A percentile compares a stretch with the other conserved stretches of the same genome.
phyloP scores from a whole-genome alignment of 176 grass and related monocot species.

The Metroxylon sagu region DNA sequence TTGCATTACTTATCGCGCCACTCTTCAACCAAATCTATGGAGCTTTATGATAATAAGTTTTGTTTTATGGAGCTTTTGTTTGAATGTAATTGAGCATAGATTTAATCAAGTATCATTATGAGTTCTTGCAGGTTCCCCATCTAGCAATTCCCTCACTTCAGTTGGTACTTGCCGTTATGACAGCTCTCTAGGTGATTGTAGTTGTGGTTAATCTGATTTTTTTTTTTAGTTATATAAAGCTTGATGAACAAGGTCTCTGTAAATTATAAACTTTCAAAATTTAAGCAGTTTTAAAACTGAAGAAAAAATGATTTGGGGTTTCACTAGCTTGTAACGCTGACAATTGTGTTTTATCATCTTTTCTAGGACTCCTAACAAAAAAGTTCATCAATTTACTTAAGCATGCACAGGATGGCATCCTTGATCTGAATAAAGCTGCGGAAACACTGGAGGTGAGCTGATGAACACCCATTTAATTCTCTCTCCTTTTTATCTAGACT shows the following conservation, averaged over 20 bases:
- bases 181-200: constrained; percentile 64
- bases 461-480: constrained; percentile 16
- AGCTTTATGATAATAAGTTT: too few species aligned
- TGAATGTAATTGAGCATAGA: too few species aligned
- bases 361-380: constrained; percentile 61
- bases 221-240: not conserved
- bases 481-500: not conserved
- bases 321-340: constrained; percentile 23
- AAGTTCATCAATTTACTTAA: constrained; percentile 82
- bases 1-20: too few species aligned
- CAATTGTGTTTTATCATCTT: constrained; percentile 16
- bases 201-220: not conserved
- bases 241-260: too few species aligned
- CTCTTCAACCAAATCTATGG: too few species aligned
- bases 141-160: constrained; percentile 43
- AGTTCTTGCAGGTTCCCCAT: constrained; percentile 47
- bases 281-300: too few species aligned
- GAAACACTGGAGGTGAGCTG: constrained; percentile 50
- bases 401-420: constrained; percentile 61
- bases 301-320: not conserved
- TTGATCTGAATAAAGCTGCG: constrained; percentile 79
- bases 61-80: too few species aligned
- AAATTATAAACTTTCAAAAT: too few species aligned
- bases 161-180: constrained; percentile 63
- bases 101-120: constrained; percentile 3